These are phyloP conservation scores for Nepenthes gracilis DNA, from an alignment of 148 eudicot species.

Conservation along the genomic window DNA sequence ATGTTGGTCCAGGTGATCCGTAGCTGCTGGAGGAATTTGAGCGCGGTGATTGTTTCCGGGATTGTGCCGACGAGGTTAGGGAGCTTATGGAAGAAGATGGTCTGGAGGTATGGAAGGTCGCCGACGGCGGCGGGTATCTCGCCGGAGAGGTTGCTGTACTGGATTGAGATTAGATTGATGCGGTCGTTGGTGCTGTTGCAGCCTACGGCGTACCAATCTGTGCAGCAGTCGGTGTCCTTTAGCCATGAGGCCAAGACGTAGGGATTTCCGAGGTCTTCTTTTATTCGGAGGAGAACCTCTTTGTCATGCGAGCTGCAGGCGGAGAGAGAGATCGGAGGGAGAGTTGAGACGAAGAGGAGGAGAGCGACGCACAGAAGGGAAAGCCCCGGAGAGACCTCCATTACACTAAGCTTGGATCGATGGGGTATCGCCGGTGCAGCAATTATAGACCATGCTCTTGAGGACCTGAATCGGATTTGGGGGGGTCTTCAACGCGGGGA, in stretches of 20 bases:
- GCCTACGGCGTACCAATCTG: background rate
- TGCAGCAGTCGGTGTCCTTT: constrained; percentile 7
- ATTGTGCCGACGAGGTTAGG: constrained; percentile 21
- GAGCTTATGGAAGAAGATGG: constrained; percentile 14
- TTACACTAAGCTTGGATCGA: too few species aligned
- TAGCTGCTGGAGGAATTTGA: constrained; percentile 12
- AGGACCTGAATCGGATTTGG: too few species aligned
- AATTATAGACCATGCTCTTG: too few species aligned
- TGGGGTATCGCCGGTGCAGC: too few species aligned
- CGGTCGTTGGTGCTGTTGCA: background rate
- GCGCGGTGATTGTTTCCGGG: constrained; percentile 14
- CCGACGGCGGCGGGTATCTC: constrained; percentile 5
- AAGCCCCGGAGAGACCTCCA: too few species aligned
- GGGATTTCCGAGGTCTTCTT: background rate
- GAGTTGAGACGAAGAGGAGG: background rate
- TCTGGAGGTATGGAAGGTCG: constrained; percentile 15
- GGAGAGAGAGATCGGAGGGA: background rate
- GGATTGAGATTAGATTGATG: background rate
- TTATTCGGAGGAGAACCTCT: constrained; percentile 2
- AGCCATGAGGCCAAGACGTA: constrained; percentile 1
- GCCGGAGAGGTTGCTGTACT: background rate
- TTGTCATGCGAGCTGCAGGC: constrained; percentile 3
- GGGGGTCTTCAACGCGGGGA: too few species aligned
- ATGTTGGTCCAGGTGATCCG: constrained; percentile 17
- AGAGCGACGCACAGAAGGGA: too few species aligned